Conservation (phyloP, 345 rosid genomes). For the Erysimum cheiranthoides region DNA sequence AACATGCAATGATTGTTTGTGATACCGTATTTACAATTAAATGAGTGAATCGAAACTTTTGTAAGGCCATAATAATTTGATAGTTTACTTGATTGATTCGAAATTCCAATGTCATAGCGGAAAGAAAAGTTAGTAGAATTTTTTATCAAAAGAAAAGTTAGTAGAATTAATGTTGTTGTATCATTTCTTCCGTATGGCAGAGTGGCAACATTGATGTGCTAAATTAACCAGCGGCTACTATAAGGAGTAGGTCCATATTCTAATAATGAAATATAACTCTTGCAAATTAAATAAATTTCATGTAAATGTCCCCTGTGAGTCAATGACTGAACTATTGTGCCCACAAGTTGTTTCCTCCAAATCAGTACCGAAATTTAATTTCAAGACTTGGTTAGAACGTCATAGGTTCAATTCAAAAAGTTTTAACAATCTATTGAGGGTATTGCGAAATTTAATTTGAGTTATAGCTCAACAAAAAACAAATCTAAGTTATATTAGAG, state of each 20-base stretch:
- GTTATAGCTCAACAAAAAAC: too few species aligned
- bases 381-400: background rate
- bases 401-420: background rate
- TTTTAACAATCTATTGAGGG: too few species aligned
- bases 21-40: background rate
- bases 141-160: constrained; percentile 4
- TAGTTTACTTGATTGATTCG: background rate
- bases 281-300: constrained; percentile 34
- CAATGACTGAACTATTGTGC: constrained; percentile 12
- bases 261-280: constrained; percentile 14
- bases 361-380: constrained; percentile 18
- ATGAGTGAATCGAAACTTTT: background rate
- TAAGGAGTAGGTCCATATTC: constrained; percentile 30
- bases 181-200: constrained; percentile 31
- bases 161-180: constrained; percentile 20
- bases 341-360: constrained; percentile 17
- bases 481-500: too few species aligned
- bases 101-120: constrained; percentile 7
- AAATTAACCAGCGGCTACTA: constrained; percentile 1
- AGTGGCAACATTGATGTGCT: constrained; percentile 33
- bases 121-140: too few species aligned
- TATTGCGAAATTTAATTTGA: too few species aligned
- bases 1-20: constrained; percentile 18
- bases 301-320: constrained; percentile 34
- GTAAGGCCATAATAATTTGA: constrained; percentile 3